A percentile compares a stretch with the other conserved stretches of the same genome.
Conservation (phyloP, 1,284 basidiomycete genomes). For the Vanrija humicola region DNA sequence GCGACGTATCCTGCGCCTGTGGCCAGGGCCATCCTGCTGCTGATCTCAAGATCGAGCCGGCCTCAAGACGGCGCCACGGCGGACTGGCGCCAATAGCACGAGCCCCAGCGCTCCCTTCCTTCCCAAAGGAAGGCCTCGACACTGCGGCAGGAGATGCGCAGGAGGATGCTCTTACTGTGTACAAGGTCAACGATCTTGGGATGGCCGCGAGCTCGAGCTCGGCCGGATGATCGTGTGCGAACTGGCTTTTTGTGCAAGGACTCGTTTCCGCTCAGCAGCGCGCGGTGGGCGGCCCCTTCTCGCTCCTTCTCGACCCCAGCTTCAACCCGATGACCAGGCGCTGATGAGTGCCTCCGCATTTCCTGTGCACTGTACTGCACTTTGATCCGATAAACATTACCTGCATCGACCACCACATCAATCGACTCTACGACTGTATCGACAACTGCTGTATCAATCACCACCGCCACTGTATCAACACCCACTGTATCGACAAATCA, state of each 20-base stretch:
- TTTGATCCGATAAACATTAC: background rate
- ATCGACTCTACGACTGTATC: background rate
- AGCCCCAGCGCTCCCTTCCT: no score
- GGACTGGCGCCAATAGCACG: no score
- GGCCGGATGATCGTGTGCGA: background rate
- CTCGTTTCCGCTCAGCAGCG: background rate
- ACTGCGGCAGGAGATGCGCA: no score
- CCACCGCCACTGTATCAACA: background rate
- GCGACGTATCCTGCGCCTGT: no score
- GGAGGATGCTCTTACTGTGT: no score
- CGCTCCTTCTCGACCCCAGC: slow-evolving; percentile 3
- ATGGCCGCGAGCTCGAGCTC: no score
- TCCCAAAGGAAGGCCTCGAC: no score
- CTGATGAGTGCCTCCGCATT: slow-evolving; percentile 11
- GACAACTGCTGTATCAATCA: slow-evolving; percentile 2
- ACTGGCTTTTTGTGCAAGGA: background rate
- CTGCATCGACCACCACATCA: background rate
- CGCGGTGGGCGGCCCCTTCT: slow-evolving; percentile 4
- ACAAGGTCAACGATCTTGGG: no score
- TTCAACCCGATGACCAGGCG: slow-evolving; percentile 7
- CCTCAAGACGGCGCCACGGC: no score
- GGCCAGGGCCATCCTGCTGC: no score
- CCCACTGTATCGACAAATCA: slow-evolving; percentile 4
- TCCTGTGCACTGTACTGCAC: background rate
- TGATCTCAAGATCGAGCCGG: no score